These are phyloP conservation scores for Podaxis sp. DNA, from an alignment of 768 basidiomycete species.

Conservation along the genomic window DNA sequence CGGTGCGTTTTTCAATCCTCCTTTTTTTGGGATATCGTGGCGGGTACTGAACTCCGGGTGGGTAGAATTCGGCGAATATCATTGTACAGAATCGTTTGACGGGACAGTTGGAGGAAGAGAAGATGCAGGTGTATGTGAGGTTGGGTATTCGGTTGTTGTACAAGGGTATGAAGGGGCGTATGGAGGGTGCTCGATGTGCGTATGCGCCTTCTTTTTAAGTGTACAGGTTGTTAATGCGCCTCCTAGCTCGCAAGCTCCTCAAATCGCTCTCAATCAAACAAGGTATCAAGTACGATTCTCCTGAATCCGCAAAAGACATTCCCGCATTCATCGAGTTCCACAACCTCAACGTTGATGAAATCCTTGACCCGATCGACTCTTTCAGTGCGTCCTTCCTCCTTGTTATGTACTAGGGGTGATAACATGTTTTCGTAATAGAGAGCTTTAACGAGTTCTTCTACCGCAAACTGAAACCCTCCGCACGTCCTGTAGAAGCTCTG, in stretches of 20 bases:
- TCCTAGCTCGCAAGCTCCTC: conserved; percentile 72
- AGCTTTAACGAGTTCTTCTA: conserved; percentile 95
- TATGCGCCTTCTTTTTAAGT: conserved; percentile 2
- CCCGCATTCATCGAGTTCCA: conserved; percentile 88
- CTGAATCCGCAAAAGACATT: conserved; percentile 82
- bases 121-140: conserved; percentile 93
- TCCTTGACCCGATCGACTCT: conserved; percentile 74
- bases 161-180: conserved; percentile 82
- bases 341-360: conserved; percentile 75
- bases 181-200: conserved; percentile 86
- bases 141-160: conserved; percentile 91
- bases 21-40: not conserved
- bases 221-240: not conserved
- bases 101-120: conserved; percentile 93
- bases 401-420: not conserved
- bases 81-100: conserved; percentile 93
- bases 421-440: conserved; percentile 35
- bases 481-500: conserved; percentile 69
- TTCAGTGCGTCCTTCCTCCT: conserved; percentile 56
- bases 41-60: not conserved
- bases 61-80: conserved; percentile 95
- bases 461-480: conserved; percentile 80
- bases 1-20: conserved; percentile 36
- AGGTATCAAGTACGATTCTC: conserved; percentile 87
- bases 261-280: conserved; percentile 92